Conservation (phyloP, 1,284 basidiomycete genomes). For the Rhizoctonia solani region DNA sequence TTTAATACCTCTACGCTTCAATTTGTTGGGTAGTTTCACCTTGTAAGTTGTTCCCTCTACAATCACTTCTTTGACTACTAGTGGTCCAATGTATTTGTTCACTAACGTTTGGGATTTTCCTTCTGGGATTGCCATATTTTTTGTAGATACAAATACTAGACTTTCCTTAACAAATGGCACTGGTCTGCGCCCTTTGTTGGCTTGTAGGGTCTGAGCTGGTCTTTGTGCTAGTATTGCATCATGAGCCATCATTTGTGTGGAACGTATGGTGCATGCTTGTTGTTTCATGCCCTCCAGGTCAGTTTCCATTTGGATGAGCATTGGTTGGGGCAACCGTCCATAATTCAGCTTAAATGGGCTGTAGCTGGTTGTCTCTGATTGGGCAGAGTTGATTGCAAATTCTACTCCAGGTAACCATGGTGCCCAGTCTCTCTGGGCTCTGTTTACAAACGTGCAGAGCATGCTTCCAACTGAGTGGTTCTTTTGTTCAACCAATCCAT, state of each 20-base stretch:
- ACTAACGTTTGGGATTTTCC: conserved; percentile 10
- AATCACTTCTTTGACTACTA: not conserved
- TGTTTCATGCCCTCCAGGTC: not conserved
- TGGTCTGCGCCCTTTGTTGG: not conserved
- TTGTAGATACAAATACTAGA: not conserved
- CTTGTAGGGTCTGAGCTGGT: not conserved
- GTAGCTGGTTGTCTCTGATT: not conserved
- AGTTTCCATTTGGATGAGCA: not conserved
- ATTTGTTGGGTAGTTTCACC: conserved; percentile 26
- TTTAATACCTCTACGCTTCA: conserved; percentile 14
- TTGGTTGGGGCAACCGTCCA: not conserved
- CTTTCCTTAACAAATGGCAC: not conserved
- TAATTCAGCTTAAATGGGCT: conserved; percentile 1
- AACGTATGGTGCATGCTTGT: not conserved
- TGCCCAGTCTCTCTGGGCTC: not conserved
- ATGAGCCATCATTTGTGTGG: not conserved
- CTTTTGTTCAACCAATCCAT: not conserved
- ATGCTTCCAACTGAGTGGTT: not conserved
- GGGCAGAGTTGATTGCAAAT: not conserved
- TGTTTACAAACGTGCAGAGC: not conserved
- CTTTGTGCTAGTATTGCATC: conserved; percentile 5
- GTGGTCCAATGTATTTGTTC: conserved; percentile 35
- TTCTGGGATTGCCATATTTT: not conserved
- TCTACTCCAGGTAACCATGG: not conserved
- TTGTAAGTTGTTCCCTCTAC: conserved; percentile 3